Evolutionary conservation across 345 rosid species (phyloP).

Genomic region (Cardamine chenopodiifolia): DNA sequence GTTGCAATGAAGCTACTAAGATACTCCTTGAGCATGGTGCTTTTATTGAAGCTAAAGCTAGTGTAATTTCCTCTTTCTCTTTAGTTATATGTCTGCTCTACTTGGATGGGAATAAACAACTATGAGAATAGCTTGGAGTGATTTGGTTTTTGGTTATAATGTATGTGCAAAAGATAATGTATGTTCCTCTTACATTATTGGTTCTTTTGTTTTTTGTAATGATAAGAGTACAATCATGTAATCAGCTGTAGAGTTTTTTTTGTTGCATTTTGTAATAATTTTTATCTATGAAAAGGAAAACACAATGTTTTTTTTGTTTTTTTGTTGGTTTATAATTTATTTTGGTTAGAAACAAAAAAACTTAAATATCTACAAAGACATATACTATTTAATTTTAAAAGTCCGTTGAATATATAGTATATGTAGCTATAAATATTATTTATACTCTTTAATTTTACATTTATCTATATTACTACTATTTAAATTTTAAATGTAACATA

Average conservation of each 20-base stretch:
- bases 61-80: constrained; percentile 47
- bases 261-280: too few species aligned
- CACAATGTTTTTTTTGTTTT: too few species aligned
- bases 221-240: background rate
- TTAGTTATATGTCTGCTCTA: background rate
- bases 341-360: too few species aligned
- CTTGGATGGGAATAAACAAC: constrained; percentile 1
- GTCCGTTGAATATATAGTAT: too few species aligned
- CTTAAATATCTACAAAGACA: background rate
- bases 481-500: background rate
- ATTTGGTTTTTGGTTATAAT: constrained; percentile 23
- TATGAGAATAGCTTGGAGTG: constrained; percentile 1
- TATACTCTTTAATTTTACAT: too few species aligned
- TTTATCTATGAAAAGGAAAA: too few species aligned
- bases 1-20: constrained; percentile 77
- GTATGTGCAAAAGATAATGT: constrained; percentile 82
- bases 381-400: background rate
- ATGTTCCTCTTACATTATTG: constrained; percentile 19
- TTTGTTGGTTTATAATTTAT: background rate
- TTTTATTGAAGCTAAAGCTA: constrained; percentile 82
- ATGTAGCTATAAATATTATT: too few species aligned
- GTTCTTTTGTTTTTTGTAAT: background rate
- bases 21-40: constrained; percentile 89
- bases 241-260: constrained; percentile 3
- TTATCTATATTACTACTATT: too few species aligned